A percentile compares a stretch with the other conserved stretches of the same genome.
phyloP scores from a whole-genome alignment of 495 filamentous ascomycete species.

The Lindgomyces ingoldianus region DNA sequence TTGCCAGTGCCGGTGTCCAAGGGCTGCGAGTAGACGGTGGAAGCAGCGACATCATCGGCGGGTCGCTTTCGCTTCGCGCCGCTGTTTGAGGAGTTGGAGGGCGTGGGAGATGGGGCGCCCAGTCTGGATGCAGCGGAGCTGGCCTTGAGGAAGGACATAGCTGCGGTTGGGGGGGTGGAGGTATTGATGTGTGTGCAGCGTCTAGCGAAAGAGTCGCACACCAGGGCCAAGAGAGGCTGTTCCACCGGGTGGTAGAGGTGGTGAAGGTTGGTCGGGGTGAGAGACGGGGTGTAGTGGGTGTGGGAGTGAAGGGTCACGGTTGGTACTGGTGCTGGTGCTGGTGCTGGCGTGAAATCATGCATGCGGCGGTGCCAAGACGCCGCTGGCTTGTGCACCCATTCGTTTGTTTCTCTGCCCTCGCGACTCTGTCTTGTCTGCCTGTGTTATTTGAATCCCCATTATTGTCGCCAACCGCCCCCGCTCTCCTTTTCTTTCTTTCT shows the following conservation, averaged over 20 bases:
- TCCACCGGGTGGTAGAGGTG: neutral
- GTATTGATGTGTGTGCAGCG: conserved; percentile 13
- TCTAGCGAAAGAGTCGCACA: conserved; percentile 24
- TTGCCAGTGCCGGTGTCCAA: conserved; percentile 72
- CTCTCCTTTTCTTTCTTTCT: conserved; percentile 14
- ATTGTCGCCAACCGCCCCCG: conserved; percentile 1
- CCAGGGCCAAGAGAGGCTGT: neutral
- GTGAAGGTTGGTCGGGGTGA: neutral
- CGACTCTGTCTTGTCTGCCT: neutral
- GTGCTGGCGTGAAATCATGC: no score
- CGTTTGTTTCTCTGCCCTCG: no score
- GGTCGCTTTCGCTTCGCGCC: conserved; percentile 60
- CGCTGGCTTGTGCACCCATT: no score
- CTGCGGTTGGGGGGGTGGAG: conserved; percentile 5
- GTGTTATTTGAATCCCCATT: no score
- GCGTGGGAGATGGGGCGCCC: conserved; percentile 36
- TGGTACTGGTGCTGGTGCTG: no score
- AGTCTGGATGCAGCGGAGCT: conserved; percentile 25
- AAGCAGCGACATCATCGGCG: conserved; percentile 51
- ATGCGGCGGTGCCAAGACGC: no score
- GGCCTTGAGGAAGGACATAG: conserved; percentile 42
- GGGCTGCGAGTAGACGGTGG: conserved; percentile 74
- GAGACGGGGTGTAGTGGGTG: neutral
- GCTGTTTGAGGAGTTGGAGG: conserved; percentile 28
- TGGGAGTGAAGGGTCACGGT: neutral